These are phyloP conservation scores for Flammula alnicola DNA, from an alignment of 1,284 basidiomycete genomes.

Conservation along the genomic window DNA sequence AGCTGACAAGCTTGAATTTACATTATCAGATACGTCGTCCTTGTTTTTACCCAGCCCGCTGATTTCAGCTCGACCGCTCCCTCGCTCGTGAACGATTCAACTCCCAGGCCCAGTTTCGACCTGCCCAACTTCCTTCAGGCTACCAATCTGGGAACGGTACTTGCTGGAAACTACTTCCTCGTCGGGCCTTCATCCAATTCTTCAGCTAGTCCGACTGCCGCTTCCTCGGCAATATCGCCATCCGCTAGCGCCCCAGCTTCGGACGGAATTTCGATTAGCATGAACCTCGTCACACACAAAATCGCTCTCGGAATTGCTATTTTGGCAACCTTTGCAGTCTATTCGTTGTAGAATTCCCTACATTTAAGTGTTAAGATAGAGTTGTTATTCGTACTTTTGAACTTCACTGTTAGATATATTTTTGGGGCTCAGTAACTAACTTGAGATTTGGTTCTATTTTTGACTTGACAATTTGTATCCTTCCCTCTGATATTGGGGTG, in stretches of 20 bases:
- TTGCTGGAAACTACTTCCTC: constrained; percentile 44
- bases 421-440: too few species aligned
- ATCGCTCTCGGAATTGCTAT: neutral
- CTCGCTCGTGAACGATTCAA: constrained; percentile 36
- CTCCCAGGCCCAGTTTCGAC: constrained; percentile 40
- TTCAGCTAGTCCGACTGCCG: too few species aligned
- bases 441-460: too few species aligned
- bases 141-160: constrained; percentile 33
- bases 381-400: too few species aligned
- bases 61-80: constrained; percentile 32
- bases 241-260: too few species aligned
- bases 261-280: constrained; percentile 4
- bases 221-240: too few species aligned
- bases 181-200: too few species aligned
- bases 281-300: neutral
- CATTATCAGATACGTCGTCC: constrained; percentile 38
- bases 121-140: constrained; percentile 34
- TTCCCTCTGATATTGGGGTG: too few species aligned
- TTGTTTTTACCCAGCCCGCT: constrained; percentile 38
- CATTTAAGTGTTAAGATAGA: too few species aligned
- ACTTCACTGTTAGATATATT: too few species aligned
- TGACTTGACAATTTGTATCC: too few species aligned
- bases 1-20: neutral
- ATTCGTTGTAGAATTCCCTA: constrained; percentile 3
- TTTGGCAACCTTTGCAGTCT: neutral